phyloP scores from a whole-genome alignment of 352 stramenopile genomes.

The Phytophthora tentaculata region DNA sequence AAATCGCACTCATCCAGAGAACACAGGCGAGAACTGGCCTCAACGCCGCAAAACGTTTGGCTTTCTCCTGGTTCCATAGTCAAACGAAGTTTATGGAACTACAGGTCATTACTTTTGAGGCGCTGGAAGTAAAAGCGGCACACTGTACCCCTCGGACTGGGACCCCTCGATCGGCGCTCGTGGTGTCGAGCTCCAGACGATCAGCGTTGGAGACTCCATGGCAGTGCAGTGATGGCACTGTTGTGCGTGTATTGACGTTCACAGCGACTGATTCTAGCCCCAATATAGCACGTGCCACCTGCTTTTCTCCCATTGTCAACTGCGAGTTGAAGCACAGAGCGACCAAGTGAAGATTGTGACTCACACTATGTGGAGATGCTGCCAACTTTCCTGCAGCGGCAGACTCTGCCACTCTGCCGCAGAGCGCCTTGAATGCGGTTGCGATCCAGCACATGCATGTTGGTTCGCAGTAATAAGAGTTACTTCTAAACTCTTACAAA shows the following conservation, averaged over 20 bases:
- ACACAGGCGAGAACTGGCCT: slow-evolving; percentile 33
- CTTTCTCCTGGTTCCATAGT: not conserved
- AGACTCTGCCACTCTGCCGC: too few species aligned
- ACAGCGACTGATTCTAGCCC: not conserved
- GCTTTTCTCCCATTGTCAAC: not conserved
- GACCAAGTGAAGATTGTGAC: slow-evolving; percentile 17
- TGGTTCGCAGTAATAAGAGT: too few species aligned
- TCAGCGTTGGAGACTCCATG: slow-evolving; percentile 2
- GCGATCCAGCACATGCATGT: too few species aligned
- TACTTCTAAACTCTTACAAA: too few species aligned
- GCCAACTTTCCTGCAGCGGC: not conserved
- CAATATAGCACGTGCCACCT: not conserved
- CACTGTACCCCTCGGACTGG: slow-evolving; percentile 4
- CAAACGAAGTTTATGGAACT: not conserved
- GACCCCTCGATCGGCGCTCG: slow-evolving; percentile 7
- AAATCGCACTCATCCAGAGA: slow-evolving; percentile 16
- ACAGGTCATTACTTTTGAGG: slow-evolving; percentile 12
- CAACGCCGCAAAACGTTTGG: slow-evolving; percentile 5
- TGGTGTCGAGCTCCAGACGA: slow-evolving; percentile 16
- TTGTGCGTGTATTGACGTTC: slow-evolving; percentile 8
- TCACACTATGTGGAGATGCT: not conserved
- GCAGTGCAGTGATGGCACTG: too few species aligned
- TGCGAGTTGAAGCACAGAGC: slow-evolving; percentile 23
- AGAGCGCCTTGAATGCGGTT: slow-evolving; percentile 6
- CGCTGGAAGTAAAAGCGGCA: not conserved